Evolutionary conservation across 2,329 filamentous ascomycete species (phyloP), one percentile per base, ranked within the genome.

Genomic region (Seiridium cupressi): DNA sequence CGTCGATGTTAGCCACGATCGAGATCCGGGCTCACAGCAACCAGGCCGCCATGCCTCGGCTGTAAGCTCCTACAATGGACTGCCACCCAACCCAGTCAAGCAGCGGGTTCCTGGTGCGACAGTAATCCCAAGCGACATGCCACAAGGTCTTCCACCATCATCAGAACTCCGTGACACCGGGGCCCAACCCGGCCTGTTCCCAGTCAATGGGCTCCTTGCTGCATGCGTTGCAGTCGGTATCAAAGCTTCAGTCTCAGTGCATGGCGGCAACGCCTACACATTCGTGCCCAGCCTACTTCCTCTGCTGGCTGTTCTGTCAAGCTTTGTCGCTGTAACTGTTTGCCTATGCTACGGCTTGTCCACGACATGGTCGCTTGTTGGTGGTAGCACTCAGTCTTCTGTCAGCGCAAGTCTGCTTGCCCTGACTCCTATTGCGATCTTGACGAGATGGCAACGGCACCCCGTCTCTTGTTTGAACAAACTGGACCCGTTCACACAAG

Each of bases 401-500:
- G 18, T 61, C 51, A 46, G 53, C 42, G 44, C 42, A 11, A 35
- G 36, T 38, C 49, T 47, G 34, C 36, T 44, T 7, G 44, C 48
- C 44, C 49, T 59, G 42, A 47, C 54, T 9, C n/a, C 51, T 51
- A 46, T 40, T 51, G 55, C 36, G 26, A 11, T 31, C 7, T 35
- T 5, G 7, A 7, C n/a, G 9, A 38, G 32, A 18, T 58, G n/a
- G 13, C 44, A 44, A n/a, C 58, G 60, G 60, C 51, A 57, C 10
- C 11, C 32, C 8, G 48, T 32, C 36, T 13, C 58, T n/a, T 34
- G 57, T 55, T 47, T 47, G 46, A 56, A 47, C 54, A 60, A 56
- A 47, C 47, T 57, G 44, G 51, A 55, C 44, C 26, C 51, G n/a
- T 48, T 55, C 58, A 57, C 59, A 36, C 61, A 56, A 31, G 54